These are phyloP conservation scores for Xylaria sp. DNA, from an alignment of 2,329 filamentous ascomycete genomes.

Conservation along the genomic window DNA sequence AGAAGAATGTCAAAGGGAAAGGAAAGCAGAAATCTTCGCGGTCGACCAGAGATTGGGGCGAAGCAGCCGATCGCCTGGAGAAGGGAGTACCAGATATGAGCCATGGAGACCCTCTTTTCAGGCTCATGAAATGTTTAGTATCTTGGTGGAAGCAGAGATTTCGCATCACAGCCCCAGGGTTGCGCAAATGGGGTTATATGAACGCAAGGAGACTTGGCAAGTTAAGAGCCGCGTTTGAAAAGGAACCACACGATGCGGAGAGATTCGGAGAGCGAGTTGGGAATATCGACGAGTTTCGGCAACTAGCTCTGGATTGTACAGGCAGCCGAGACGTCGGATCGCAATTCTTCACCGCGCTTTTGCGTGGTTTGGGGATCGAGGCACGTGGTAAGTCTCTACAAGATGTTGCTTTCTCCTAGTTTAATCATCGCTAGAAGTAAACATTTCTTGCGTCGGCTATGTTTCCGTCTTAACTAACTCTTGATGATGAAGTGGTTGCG, in stretches of 20 bases:
- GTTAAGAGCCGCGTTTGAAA: slow-evolving; percentile 75
- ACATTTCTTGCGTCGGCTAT: neutral
- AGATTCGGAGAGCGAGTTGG: slow-evolving; percentile 80
- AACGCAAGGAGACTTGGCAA: slow-evolving; percentile 77
- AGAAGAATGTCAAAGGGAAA: slow-evolving; percentile 54
- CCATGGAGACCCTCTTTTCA: slow-evolving; percentile 81
- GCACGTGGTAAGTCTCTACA: slow-evolving; percentile 62
- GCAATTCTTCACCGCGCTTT: slow-evolving; percentile 87
- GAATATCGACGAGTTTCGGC: slow-evolving; percentile 73
- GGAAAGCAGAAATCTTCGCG: slow-evolving; percentile 48
- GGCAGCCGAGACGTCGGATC: slow-evolving; percentile 90
- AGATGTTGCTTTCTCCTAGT: neutral
- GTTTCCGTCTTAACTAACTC: slow-evolving; percentile 13
- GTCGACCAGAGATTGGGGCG: slow-evolving; percentile 73
- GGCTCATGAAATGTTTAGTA: slow-evolving; percentile 78
- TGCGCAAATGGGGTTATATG: slow-evolving; percentile 93
- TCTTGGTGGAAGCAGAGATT: slow-evolving; percentile 92
- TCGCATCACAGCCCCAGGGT: slow-evolving; percentile 76
- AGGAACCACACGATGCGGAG: slow-evolving; percentile 68
- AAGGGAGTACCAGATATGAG: slow-evolving; percentile 79
- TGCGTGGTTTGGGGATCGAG: slow-evolving; percentile 84
- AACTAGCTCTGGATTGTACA: slow-evolving; percentile 72
- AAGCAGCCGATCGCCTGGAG: slow-evolving; percentile 74
- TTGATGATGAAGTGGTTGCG: slow-evolving; percentile 66
- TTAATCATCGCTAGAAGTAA: neutral